Percentiles rank a stretch among this genome's conserved stretches.
These are phyloP conservation scores for Penicillium riverlandense DNA, from an alignment of 495 filamentous ascomycete genomes.

Conservation along the genomic window DNA sequence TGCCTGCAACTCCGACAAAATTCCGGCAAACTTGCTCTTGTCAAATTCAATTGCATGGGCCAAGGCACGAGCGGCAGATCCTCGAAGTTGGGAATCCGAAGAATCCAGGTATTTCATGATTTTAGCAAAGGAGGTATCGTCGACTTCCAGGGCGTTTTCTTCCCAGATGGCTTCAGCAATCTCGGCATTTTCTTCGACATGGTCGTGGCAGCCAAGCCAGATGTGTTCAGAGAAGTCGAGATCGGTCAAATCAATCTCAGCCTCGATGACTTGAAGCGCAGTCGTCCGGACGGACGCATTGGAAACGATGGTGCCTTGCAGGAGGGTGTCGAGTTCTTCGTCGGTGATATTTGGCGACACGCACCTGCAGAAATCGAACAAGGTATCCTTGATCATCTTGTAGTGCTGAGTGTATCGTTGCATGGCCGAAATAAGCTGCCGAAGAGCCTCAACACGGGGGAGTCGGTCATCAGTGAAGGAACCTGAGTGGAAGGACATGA, in stretches of 20 bases:
- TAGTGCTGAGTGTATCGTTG: slow-evolving; percentile 88
- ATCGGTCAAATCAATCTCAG: slow-evolving; percentile 86
- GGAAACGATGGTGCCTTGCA: slow-evolving; percentile 67
- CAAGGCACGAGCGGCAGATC: slow-evolving; percentile 77
- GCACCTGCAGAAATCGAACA: slow-evolving; percentile 74
- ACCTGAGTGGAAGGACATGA: slow-evolving; percentile 72
- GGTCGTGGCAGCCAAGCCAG: slow-evolving; percentile 89
- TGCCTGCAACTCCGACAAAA: slow-evolving; percentile 55
- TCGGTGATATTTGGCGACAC: slow-evolving; percentile 66
- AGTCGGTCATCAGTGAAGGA: slow-evolving; percentile 52
- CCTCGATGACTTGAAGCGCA: slow-evolving; percentile 81
- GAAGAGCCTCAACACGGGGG: slow-evolving; percentile 66
- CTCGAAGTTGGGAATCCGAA: slow-evolving; percentile 69
- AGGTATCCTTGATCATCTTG: slow-evolving; percentile 85
- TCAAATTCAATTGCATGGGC: slow-evolving; percentile 60
- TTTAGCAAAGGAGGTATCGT: slow-evolving; percentile 51
- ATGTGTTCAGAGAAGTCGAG: slow-evolving; percentile 80
- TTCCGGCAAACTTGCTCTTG: slow-evolving; percentile 44
- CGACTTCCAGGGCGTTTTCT: slow-evolving; percentile 75
- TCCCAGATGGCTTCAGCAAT: slow-evolving; percentile 87
- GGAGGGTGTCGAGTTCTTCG: slow-evolving; percentile 62
- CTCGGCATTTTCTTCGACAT: slow-evolving; percentile 79
- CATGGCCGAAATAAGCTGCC: slow-evolving; percentile 69
- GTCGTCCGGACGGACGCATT: slow-evolving; percentile 77
- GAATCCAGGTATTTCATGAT: slow-evolving; percentile 75